phyloP scores from a whole-genome alignment of 2,329 filamentous ascomycete genomes.

The Penicillium crustosum region DNA sequence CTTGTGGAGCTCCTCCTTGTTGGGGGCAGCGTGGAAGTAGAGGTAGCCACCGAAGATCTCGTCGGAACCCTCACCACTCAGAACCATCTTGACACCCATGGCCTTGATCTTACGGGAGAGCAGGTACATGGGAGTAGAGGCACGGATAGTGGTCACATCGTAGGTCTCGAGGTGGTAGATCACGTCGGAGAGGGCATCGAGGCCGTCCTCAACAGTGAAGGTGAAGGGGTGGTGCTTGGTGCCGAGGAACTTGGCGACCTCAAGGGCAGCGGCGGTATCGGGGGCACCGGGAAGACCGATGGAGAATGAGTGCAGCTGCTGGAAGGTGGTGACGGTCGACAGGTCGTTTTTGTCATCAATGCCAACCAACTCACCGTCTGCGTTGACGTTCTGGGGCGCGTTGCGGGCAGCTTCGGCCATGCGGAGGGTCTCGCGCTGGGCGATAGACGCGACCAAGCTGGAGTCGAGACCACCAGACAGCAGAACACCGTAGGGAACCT shows the following conservation, averaged over 20 bases:
- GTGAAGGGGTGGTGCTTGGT: slow-evolving; percentile 98
- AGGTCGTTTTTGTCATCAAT: slow-evolving; percentile 91
- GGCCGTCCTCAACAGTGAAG: slow-evolving; percentile 94
- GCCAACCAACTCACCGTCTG: slow-evolving; percentile 70
- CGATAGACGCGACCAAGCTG: slow-evolving; percentile 90
- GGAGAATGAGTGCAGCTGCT: slow-evolving; percentile 97
- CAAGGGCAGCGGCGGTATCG: slow-evolving; percentile 84
- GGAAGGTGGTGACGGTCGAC: slow-evolving; percentile 84
- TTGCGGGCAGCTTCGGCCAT: slow-evolving; percentile 63
- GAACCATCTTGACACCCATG: slow-evolving; percentile 99
- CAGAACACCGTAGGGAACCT: slow-evolving; percentile 95
- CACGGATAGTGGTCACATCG: slow-evolving; percentile 97
- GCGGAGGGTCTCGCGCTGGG: slow-evolving; percentile 84
- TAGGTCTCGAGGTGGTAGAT: slow-evolving; percentile 98
- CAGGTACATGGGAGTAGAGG: slow-evolving; percentile 97
- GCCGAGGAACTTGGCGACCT: slow-evolving; percentile 94
- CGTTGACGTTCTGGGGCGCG: slow-evolving; percentile 43
- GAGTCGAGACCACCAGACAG: slow-evolving; percentile 95
- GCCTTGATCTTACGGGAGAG: slow-evolving; percentile 98
- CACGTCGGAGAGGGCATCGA: slow-evolving; percentile 94
- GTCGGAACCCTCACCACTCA: slow-evolving; percentile 93
- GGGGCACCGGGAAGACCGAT: slow-evolving; percentile 92
- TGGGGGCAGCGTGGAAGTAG: slow-evolving; percentile 94
- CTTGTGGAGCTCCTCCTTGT: slow-evolving; percentile 89
- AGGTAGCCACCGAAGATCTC: slow-evolving; percentile 98